Evolutionary conservation across 441 rosid genomes (phyloP), one percentile per base, ranked within the genome.

Genomic region (Hura crepitans): DNA sequence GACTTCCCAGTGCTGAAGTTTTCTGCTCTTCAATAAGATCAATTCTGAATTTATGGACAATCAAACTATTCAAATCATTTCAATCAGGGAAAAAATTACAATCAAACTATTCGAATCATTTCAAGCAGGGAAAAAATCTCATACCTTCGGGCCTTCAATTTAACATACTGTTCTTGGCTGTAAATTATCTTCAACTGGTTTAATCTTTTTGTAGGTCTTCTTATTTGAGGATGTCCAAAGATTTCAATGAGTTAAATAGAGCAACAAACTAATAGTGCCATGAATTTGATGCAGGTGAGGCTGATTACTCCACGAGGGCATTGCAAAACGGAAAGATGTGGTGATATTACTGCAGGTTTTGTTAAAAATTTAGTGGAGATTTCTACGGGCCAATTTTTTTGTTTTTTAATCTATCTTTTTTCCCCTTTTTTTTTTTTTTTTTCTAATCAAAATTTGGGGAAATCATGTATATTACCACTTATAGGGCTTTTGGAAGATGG

Each of bases 401-500:
- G 17, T 15, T 9, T 68, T n/a, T n/a, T n/a, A n/a, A n/a, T n/a
- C n/a, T n/a, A n/a, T n/a, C n/a, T n/a, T n/a, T n/a, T n/a, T n/a
- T n/a, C n/a, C n/a, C n/a, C n/a, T n/a, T n/a, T n/a, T n/a, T 9
- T 68, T 28, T 53, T 60, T 53, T 4, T 20, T 47, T 65, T 58
- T 65, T 65, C 43, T 12, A 22, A 60, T 67, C 25, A 27, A 43
- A 69, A 51, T 39, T 49, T 54, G 75, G 72, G 81, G 85, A 72
- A 65, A 65, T 72, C 70, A 50, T 87, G 93, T 89, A 89, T 45
- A 89, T 87, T 84, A 81, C 78, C 84, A 81, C 82, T 79, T 74
- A 72, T 74, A 82, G 88, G 83, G 84, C 75, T 57, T 55, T 70
- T 86, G 89, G 82, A 84, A 74, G 85, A 73, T 75, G 67, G 79